phyloP scores from a whole-genome alignment of 176 grass and related monocot species.

The Triticum turgidum region DNA sequence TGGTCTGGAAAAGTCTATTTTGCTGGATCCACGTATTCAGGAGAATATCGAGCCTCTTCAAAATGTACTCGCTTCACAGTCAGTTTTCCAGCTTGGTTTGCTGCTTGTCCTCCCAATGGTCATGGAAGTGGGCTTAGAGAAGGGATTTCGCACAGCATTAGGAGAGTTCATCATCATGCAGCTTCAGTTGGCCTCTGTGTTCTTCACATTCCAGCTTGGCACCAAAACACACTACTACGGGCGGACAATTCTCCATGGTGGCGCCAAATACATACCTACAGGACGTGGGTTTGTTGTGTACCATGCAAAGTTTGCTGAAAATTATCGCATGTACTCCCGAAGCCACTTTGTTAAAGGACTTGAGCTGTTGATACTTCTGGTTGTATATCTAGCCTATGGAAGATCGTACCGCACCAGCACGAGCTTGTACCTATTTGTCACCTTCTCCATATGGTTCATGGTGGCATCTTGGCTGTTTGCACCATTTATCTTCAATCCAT shows the following conservation, averaged over 20 bases:
- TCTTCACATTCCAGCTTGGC: slow-evolving; percentile 96
- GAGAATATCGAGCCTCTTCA: slow-evolving; percentile 47
- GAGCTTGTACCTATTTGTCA: slow-evolving; percentile 77
- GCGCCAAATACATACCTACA: slow-evolving; percentile 79
- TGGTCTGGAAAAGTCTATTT: slow-evolving; percentile 81
- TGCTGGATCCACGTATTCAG: slow-evolving; percentile 69
- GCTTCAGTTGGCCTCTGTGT: slow-evolving; percentile 87
- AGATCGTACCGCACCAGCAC: slow-evolving; percentile 79
- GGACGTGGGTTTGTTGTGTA: slow-evolving; percentile 89
- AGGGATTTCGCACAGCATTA: slow-evolving; percentile 83
- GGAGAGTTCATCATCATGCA: slow-evolving; percentile 98
- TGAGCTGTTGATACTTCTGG: slow-evolving; percentile 75
- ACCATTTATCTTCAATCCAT: slow-evolving; percentile 89
- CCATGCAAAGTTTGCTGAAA: slow-evolving; percentile 88
- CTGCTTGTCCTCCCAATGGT: slow-evolving; percentile 92
- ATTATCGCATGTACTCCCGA: slow-evolving; percentile 92
- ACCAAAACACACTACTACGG: slow-evolving; percentile 95
- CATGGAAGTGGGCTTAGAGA: slow-evolving; percentile 96
- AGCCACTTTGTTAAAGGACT: slow-evolving; percentile 97
- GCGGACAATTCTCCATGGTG: slow-evolving; percentile 86
- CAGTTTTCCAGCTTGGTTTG: slow-evolving; percentile 85
- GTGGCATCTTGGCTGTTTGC: slow-evolving; percentile 91
- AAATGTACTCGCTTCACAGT: slow-evolving; percentile 90
- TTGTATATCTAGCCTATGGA: slow-evolving; percentile 73
- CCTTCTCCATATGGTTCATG: slow-evolving; percentile 85